These are phyloP conservation scores for Neoarthrinium moseri DNA, from an alignment of 2,329 filamentous ascomycete genomes.

Conservation along the genomic window DNA sequence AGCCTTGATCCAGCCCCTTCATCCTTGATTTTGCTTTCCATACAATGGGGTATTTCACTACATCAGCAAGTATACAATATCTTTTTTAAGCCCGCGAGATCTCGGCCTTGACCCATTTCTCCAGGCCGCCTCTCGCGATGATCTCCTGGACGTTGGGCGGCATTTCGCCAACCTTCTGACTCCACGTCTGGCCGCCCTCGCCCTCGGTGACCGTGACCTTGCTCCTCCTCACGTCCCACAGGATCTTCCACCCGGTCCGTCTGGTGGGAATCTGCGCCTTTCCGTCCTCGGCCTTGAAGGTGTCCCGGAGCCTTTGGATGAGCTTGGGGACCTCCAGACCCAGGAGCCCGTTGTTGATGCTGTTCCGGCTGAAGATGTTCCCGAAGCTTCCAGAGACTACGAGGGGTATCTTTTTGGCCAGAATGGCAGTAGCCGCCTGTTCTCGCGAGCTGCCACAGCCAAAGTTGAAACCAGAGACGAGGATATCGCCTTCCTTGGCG, in stretches of 20 bases:
- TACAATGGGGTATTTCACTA: no score
- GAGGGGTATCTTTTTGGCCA: constrained; percentile 77
- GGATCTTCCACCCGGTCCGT: constrained; percentile 78
- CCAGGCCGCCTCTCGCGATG: constrained; percentile 73
- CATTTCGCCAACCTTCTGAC: constrained; percentile 77
- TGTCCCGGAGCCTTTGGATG: constrained; percentile 63
- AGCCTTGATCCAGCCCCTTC: no score
- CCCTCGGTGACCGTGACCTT: constrained; percentile 72
- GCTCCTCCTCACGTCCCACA: constrained; percentile 76
- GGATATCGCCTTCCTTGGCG: constrained; percentile 70
- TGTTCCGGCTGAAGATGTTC: constrained; percentile 79
- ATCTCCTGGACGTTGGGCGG: constrained; percentile 86
- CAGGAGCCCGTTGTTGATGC: constrained; percentile 77
- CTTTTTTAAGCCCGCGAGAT: no score
- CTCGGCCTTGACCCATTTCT: constrained; percentile 78
- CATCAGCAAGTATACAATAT: no score
- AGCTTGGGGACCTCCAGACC: constrained; percentile 68
- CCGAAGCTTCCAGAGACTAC: constrained; percentile 80
- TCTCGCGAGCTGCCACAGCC: constrained; percentile 80
- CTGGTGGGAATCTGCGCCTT: constrained; percentile 54
- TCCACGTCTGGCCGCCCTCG: constrained; percentile 59
- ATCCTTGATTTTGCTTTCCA: no score
- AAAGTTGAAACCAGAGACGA: constrained; percentile 87
- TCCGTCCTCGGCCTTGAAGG: constrained; percentile 47
- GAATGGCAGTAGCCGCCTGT: constrained; percentile 83